phyloP scores from a whole-genome alignment of 108 stramenopile genomes.

The Bacterosira constricta region DNA sequence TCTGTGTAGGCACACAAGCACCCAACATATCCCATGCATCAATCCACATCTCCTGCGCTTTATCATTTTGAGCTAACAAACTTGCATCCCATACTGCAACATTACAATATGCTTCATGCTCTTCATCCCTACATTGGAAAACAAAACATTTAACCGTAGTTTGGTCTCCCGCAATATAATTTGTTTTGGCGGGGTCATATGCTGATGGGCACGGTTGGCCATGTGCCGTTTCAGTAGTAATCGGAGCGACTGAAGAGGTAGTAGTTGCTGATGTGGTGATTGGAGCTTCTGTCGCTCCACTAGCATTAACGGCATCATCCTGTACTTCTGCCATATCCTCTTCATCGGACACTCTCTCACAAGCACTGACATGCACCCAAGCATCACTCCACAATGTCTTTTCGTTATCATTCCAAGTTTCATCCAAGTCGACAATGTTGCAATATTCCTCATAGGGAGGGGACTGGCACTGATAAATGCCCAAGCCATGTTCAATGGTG shows the following conservation, averaged over 20 bases:
- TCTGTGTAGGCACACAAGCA: neutral
- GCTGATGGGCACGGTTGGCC: neutral
- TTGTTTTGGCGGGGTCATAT: neutral
- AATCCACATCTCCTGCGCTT: neutral
- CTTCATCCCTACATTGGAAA: conserved; percentile 2
- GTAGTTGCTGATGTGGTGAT: neutral
- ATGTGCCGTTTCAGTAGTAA: neutral
- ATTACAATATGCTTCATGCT: neutral
- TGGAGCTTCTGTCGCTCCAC: neutral
- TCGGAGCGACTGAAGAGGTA: neutral
- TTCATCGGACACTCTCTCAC: neutral
- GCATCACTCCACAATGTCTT: neutral
- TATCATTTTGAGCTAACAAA: too few relatives aligned
- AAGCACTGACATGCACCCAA: neutral
- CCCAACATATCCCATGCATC: neutral
- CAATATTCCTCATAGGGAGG: neutral
- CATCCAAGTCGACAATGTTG: neutral
- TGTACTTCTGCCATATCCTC: neutral
- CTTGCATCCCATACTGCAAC: neutral
- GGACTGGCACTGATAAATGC: neutral
- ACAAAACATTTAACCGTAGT: neutral
- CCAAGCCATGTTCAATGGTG: neutral
- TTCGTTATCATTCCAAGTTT: neutral
- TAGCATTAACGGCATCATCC: neutral
- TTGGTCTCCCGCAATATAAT: neutral